Evolutionary conservation across 768 basidiomycete species (phyloP), one percentile per base, ranked within the genome.

Genomic region (Lactifluus rugatus): DNA sequence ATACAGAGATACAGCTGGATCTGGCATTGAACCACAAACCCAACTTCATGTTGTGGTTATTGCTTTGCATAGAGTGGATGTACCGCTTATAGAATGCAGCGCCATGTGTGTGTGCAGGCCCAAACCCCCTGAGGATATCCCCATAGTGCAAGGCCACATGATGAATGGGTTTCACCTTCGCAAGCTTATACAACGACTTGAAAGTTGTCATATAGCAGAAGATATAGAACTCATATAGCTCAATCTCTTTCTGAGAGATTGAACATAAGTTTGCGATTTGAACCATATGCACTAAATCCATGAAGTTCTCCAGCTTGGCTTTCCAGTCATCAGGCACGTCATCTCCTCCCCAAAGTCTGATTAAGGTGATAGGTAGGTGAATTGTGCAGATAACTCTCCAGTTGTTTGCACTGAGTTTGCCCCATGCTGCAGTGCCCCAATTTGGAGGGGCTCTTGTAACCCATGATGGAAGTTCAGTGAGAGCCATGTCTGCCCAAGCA

Each of bases 71-170:
- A 2, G 51, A 28, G 25, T 63, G 52, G 32, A 65, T 68, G 14
- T 53, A 44, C 11, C 17, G 46, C 25, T 47, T 14, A 17, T 39
- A 63, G 48, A 46, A 47, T 11, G 19, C 51, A 17, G 23, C 62
- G 2, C 47, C 52, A 17, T 51, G 57, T 2, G 65, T 57, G 48
- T 70, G 70, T 0, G 52, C 42, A 0, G 74, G 72, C 0, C 74
- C 72, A 52, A 69, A 73, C 0, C 58, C 48, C 2, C 58, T 41
- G 5, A 74, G 52, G 32, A 65, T 56, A 5, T 68, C 56, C 0
- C 62, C 64, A 17, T 72, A 63, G 58, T 75, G 73, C 8, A 72
- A 63, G 5, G 70, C 66, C 5, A 65, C 49, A 44, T 75, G 74
- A 23, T 72, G 68, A n/a, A 62, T 68, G 0, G 72, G 73, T 13